Base-by-base conservation (phyloP, 371 early-diverging fungal species). In the Nematocida major region DNA sequence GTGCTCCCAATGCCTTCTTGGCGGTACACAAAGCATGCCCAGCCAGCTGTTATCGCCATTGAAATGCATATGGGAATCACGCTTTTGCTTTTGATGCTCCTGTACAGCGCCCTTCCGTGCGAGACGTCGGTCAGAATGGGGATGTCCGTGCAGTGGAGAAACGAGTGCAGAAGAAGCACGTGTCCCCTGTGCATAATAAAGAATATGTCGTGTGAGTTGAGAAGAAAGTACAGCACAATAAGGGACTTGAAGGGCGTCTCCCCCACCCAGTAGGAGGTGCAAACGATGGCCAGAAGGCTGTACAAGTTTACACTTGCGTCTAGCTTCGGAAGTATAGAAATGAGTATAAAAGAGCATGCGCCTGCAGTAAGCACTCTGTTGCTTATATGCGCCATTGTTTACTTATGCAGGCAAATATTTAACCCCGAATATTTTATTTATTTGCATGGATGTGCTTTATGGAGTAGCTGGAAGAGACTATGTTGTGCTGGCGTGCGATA, bases 401-500 rank as follows among this genome's bases (percentile, higher is more conserved):
- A 43, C 24, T 47, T n/a, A 26, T 53, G 45, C 24, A 47, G 30
- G 9, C 38, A 57, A 57, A 57, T 57, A 51, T 9, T 30, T 51
- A 43, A n/a, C 45, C 45, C 11, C 11, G 45, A 43, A 61, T 61
- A 42, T 61, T 43, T 61, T 61, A 43, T 61, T 61, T 61, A 61
- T 69, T 69, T 59, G 38, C 42, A 63, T 62, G 76, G 76, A 73
- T 34, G 76, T 38, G 39, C 40, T 73, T 11, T 73, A 63, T 50
- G 76, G 76, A 38, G 76, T 73, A 50, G 76, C 65, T 40, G 45
- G 43, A 63, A 50, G 30, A 32, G 53, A 73, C 18, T 61, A 36
- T 20, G 76, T 73, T 11, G 24, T 73, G 3, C 30, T 73, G n/a
- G 76, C 76, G 22, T 73, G 70, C 5, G 76, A 73, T 39, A 63